Conservation (phyloP, 1,139 yeast species). For the Zygosaccharomyces pseudobailii region DNA sequence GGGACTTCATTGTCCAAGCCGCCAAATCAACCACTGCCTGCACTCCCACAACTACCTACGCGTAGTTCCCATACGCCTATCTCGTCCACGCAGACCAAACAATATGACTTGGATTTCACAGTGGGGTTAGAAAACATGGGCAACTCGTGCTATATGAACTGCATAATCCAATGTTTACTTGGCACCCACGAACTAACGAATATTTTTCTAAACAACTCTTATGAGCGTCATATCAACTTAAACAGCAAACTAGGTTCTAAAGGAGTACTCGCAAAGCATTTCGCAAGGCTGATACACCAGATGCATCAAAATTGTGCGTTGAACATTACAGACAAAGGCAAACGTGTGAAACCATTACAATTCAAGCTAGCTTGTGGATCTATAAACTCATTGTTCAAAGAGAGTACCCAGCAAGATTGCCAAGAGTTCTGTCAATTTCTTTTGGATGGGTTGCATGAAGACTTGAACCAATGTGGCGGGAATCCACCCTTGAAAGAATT, state of each 20-base stretch:
- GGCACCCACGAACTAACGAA: conserved; percentile 46
- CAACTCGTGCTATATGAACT: conserved; percentile 91
- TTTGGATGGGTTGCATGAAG: conserved; percentile 85
- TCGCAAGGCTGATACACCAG: conserved; percentile 58
- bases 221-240: conserved; percentile 66
- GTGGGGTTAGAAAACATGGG: conserved; percentile 79
- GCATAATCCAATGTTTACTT: conserved; percentile 76
- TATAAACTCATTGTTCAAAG: conserved; percentile 64
- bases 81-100: conserved; percentile 3
- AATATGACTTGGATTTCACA: conserved; percentile 32
- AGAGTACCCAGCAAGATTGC: conserved; percentile 89
- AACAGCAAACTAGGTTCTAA: conserved; percentile 76
- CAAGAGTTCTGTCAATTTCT: conserved; percentile 84
- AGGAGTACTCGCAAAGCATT: conserved; percentile 73
- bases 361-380: conserved; percentile 65
- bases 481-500: conserved; percentile 51
- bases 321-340: conserved; percentile 34
- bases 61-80: conserved; percentile 4
- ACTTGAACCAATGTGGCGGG: conserved; percentile 65
- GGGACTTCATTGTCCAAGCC: conserved; percentile 4
- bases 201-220: conserved; percentile 53
- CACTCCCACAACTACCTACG: conserved; percentile 19
- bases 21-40: conserved; percentile 17
- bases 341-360: conserved; percentile 41
- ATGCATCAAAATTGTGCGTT: conserved; percentile 41